Evolutionary conservation across 805 yeast species (phyloP).

Genomic region (Ogataea glucozyma): DNA sequence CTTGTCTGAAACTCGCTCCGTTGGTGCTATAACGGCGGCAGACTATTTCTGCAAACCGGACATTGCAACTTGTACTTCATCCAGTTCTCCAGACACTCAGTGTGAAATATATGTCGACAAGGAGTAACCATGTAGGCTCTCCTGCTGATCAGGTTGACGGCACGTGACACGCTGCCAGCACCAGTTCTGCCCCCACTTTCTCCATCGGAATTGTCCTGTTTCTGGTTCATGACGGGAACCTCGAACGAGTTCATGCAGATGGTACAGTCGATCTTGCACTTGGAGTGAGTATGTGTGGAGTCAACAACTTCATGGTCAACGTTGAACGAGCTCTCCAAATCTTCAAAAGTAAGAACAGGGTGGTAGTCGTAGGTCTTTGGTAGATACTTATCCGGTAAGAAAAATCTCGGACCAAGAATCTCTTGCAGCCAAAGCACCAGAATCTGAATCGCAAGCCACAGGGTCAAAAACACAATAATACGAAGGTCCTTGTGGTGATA

Average conservation of each 20-base stretch:
- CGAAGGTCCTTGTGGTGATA: slow-evolving; percentile 63
- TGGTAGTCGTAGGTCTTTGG: slow-evolving; percentile 89
- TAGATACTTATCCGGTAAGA: slow-evolving; percentile 69
- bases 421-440: slow-evolving; percentile 61
- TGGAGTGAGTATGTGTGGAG: slow-evolving; percentile 33
- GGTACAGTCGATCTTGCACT: slow-evolving; percentile 72
- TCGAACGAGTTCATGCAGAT: slow-evolving; percentile 86
- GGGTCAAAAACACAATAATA: slow-evolving; percentile 46
- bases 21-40: slow-evolving; percentile 68
- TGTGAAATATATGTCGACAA: slow-evolving; percentile 86
- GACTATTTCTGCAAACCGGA: slow-evolving; percentile 83
- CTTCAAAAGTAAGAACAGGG: slow-evolving; percentile 57
- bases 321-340: slow-evolving; percentile 63
- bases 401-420: slow-evolving; percentile 75
- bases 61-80: slow-evolving; percentile 91
- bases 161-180: slow-evolving; percentile 2
- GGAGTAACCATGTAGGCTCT: slow-evolving; percentile 82
- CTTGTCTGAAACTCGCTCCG: not conserved
- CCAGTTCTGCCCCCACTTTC: slow-evolving; percentile 9
- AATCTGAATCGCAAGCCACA: slow-evolving; percentile 66
- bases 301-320: slow-evolving; percentile 47
- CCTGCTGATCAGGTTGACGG: slow-evolving; percentile 31
- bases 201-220: slow-evolving; percentile 12
- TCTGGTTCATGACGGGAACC: slow-evolving; percentile 44
- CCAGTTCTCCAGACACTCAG: slow-evolving; percentile 88